Evolutionary conservation across 331 rosid species (phyloP), one percentile per base, ranked within the genome.

Genomic region (Stylosanthes scabra): DNA sequence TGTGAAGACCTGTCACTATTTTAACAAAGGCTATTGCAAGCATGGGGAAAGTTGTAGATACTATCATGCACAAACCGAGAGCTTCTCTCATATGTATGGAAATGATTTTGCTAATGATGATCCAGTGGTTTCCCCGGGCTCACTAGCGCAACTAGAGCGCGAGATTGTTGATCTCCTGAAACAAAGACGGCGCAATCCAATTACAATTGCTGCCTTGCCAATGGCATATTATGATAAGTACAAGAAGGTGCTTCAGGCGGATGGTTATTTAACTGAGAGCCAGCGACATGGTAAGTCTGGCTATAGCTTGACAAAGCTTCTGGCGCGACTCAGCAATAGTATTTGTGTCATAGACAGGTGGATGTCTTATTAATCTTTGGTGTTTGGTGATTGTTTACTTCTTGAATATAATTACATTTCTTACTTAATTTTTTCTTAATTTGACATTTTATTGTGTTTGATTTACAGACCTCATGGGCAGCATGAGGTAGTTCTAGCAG

Each of bases 271-370:
- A 50, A 89, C 97, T 8, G 99, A 94, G 88, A 94, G 96, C 79
- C 96, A 91, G 78, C 80, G 97, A 70, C 96, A 91, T 72, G 99
- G 97, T 5, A 94, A 87, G 79, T 87, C 95, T 12, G 99, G 99
- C 68, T 89, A 84, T 81, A 94, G 95, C 76, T 80, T 94, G 83
- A 88, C 99, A 41, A 94, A 75, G 86, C 96, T 94, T 58, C 95
- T 94, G 40, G 89, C 85, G 10, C 85, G 87, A 8, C 80, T 89
- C 74, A 88, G 82, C 46, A 80, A 59, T 41, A 81, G 88, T 55
- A 84, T 94, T 71, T 84, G 79, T 40, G 76, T 91, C 14, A 89
- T 94, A 8, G 97, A 85, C 80, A 86, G 96, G 98, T 91, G 55
- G 4, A 14, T 3, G 34, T 46, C 10, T 34, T 66, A 42, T 50